Base-by-base conservation (phyloP, 2,329 filamentous ascomycete genomes). In the Diplodia scrobiculata region DNA sequence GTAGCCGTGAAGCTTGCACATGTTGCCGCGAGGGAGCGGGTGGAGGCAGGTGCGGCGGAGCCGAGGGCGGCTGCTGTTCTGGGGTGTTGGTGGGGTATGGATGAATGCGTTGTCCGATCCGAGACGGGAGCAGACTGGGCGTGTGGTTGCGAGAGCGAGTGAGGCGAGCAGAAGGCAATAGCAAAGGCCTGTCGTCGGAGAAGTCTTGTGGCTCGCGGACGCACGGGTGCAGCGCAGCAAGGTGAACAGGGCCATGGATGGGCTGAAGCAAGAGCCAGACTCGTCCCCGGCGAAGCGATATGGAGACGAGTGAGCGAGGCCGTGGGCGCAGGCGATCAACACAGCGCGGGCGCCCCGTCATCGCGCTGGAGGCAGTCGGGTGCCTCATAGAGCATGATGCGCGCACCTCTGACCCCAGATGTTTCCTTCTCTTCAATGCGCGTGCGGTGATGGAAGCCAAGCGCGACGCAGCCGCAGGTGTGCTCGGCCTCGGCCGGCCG, bases 1-100 rank as follows among this genome's bases (percentile, higher is more conserved):
- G 52, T 76, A 73, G 10, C 68, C 69, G 13, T 74, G 68, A 29
- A 74, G 70, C 51, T 77, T 78, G 73, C 78, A 80, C 78, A 80
- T 80, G 17, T 11, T 36, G 27, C 3, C 4, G 21, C 55, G 41
- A 32, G 21, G 58, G 58, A 27, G 25, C 21, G 41, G 13, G 25
- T 17, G 54, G 41, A n/a, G 54, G 34, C 2, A 17, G 25, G 38
- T 19, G 11, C 27, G 27, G 17, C 9, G 14, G 5, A 11, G 41
- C 7, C 5, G 38, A 17, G 6, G 21, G 36, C 5, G 17, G 36
- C 17, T 7, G 36, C 13, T 25, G 38, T n/a, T 41, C 25, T 25
- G 25, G 25, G 13, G 6, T 9, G 55, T 34, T 19, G 41, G 55
- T 32, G 14, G 25, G 55, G 21, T 47, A 21, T 25, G 7, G n/a